Evolutionary conservation across 331 rosid genomes (phyloP), one percentile per base, ranked within the genome.

Genomic region (Malus hybrid): DNA sequence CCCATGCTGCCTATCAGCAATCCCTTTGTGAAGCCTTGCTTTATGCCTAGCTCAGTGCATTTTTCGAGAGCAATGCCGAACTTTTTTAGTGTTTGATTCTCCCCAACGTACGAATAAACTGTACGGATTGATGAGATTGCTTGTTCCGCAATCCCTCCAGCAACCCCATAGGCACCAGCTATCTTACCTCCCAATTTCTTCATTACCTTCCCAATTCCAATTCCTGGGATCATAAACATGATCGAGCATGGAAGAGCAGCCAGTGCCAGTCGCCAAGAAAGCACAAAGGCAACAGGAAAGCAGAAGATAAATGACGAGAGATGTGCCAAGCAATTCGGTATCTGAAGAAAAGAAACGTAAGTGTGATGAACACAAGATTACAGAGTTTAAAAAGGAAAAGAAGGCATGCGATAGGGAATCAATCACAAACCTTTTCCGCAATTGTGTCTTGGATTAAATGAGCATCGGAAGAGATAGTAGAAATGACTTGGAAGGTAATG

Each of bases 81-180:
- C 70, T 75, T 85, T 13, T 84, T 77, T 18, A 87, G 58, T 10
- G 95, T 89, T 70, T 86, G 88, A 15, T 75, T 68, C 88, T 90
- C 98, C n/a, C 88, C 96, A 3, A 89, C 93, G 20, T 84, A 93
- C 18, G 96, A 87, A 81, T 87, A 93, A 44, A 89, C 96, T 0
- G 82, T 90, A 1, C 89, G 86, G 63, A 93, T 79, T 0, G 97
- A 93, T 6, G 97, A 93, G 75, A 93, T 78, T 55, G 93, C 90
- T 82, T 93, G 98, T 82, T 93, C 95, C 14, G 93, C 95, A 63
- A 89, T 83, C 75, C 90, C 80, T 3, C 98, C 90, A 12, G 92
- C 93, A 80, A 82, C 81, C 50, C 85, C 92, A 28, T 89, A 89
- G 18, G 89, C 85, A 44, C 77, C 84, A 74, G 83, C 88, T 77